phyloP scores from a whole-genome alignment of 345 rosid genomes.

The Hypericum perforatum region DNA sequence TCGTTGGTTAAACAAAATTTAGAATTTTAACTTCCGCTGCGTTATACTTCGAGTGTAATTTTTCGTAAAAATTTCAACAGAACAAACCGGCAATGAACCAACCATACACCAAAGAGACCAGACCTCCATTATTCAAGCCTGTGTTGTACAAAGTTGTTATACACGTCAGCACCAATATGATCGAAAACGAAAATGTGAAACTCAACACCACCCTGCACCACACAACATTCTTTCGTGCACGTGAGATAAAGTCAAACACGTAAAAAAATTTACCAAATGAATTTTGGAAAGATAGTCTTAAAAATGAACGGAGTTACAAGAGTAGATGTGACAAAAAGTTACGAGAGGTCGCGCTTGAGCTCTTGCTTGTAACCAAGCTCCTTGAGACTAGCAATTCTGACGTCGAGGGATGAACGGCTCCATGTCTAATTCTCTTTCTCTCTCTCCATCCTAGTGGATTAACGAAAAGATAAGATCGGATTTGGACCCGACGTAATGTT shows the following conservation, averaged over 20 bases:
- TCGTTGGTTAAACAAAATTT: too few relatives aligned
- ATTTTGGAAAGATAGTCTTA: not conserved
- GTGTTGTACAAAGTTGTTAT: not conserved
- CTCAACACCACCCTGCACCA: not conserved
- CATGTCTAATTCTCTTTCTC: too few relatives aligned
- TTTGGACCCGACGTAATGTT: too few relatives aligned
- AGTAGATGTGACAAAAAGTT: not conserved
- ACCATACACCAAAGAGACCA: not conserved
- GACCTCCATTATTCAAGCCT: not conserved
- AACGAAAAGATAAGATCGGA: too few relatives aligned
- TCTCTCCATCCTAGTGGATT: too few relatives aligned
- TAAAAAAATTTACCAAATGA: not conserved
- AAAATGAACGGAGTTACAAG: too few relatives aligned
- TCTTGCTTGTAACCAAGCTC: constrained; percentile 1
- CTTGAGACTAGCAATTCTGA: not conserved
- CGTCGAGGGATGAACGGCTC: too few relatives aligned
- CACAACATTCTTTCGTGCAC: not conserved
- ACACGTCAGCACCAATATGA: not conserved
- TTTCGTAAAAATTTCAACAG: too few relatives aligned
- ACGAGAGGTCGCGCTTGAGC: not conserved
- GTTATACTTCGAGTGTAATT: too few relatives aligned
- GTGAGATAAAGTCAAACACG: not conserved
- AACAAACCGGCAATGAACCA: not conserved
- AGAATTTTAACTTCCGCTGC: too few relatives aligned
- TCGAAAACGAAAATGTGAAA: not conserved